phyloP scores from a whole-genome alignment of 306 rosid species.

The Fragaria vesca region DNA sequence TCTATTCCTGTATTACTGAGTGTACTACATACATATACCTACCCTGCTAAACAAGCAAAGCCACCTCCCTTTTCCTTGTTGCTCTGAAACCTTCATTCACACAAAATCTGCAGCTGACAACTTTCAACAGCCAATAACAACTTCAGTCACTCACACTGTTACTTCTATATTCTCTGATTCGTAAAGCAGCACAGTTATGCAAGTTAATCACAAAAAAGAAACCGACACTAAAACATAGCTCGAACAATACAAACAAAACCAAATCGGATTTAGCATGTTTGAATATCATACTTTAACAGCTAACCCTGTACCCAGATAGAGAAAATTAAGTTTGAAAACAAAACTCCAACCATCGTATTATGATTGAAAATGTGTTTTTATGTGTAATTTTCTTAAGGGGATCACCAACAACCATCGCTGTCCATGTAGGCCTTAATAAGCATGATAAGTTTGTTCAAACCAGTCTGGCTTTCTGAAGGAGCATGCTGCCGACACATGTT shows the following conservation, averaged over 20 bases:
- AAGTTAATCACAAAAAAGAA: not conserved
- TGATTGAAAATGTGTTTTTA: not conserved
- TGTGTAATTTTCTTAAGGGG: not conserved
- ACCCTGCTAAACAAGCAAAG: not conserved
- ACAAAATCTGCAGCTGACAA: not conserved
- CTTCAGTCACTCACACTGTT: not conserved
- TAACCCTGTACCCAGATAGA: not conserved
- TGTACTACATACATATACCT: not conserved
- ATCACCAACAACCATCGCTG: constrained; percentile 9
- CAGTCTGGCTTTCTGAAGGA: constrained; percentile 7
- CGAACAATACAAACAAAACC: constrained; percentile 15
- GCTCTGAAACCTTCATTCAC: not conserved
- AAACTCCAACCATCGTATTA: constrained; percentile 20
- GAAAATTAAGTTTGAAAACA: constrained; percentile 11
- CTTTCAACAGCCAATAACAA: not conserved
- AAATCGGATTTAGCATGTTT: not conserved
- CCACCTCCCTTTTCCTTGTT: not conserved
- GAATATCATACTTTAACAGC: not conserved
- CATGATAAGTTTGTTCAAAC: not conserved
- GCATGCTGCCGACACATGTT: constrained; percentile 21
- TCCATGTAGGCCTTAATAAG: constrained; percentile 9
- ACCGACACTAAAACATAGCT: not conserved
- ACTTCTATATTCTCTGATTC: not conserved
- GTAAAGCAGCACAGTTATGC: not conserved
- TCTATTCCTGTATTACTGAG: not conserved